Evolutionary conservation across 2,329 filamentous ascomycete species (phyloP), one percentile per base, ranked within the genome.

Genomic region (Apiospora malaysiana): DNA sequence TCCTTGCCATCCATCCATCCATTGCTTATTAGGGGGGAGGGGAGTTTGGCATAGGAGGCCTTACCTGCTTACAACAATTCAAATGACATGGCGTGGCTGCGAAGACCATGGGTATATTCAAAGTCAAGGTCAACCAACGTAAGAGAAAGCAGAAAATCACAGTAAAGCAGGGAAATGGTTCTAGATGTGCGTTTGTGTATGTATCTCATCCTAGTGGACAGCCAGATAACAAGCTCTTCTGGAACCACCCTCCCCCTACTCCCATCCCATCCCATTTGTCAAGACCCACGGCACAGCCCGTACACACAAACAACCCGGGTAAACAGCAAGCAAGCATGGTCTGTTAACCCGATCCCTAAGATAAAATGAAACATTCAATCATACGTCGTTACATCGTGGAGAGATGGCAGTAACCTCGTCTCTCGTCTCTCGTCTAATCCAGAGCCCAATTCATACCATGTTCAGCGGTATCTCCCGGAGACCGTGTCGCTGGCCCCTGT

Each of bases 381-480:
- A 14, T 32, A 4, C 49, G 25, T 32, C 49, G 32, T 25, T 7
- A 21, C 6, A 56, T 27, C 25, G 16, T 56, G 8, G 23, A 9
- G 49, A 51, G 25, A 51, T 12, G 25, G 12, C 12, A 25, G 12
- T 16, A 2, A 7, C 27, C 25, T 56, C 49, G 14, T 56, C 6
- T 5, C 25, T 56, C 23, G 25, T 7, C 6, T 5, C 25, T 56
- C 23, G 25, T 7, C n/a, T 12, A 25, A 4, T 25, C 51, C 12
- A 42, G 40, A 21, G 27, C 12, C 37, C 18, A 59, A 32, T 32
- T 32, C 32, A 32, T 37, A 63, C 56, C 56, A 63, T 37, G 21
- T 63, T 63, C 18, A 63, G 56, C 6, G 56, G 56, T 63, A 63
- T 63, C 32, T 63, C 56, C 32, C 27, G 56, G 32, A 63, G 32